Evolutionary conservation across 192 early-diverging fungal genomes (phyloP), one percentile per base, ranked within the genome.

Genomic region (Podila horticola): DNA sequence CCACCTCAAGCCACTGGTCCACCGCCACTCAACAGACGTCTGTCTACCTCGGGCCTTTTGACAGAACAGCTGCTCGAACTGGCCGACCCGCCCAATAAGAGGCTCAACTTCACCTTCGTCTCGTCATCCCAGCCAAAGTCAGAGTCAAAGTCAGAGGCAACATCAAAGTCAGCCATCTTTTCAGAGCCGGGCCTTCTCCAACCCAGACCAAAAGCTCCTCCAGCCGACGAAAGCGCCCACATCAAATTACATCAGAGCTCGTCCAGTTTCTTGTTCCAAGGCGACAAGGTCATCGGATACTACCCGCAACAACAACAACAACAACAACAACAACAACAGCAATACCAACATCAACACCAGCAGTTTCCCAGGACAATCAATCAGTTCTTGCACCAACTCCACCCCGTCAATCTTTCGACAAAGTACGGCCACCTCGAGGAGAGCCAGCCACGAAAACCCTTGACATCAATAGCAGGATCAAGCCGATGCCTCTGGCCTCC

Each of bases 401-500:
- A 55, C 11, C 52, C 52, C 24, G 22, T 55, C 4, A 55, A 10
- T 41, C 26, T 58, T 17, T 4, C 24, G 20, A 20, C 24, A 8
- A 64, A 34, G 11, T 34, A 45, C 24, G 34, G 19, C 24, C 29
- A 41, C 2, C n/a, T 5, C 20, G 24, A 72, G 33, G 52, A 41
- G 52, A 26, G 15, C 12, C 26, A 28, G 20, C 66, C 71, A 6
- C 48, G 77, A 36, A 72, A 65, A 17, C 62, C 77, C 0, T 31
- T 81, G 49, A 81, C 77, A 5, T 81, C 77, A 13, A 81, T 81
- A 51, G 67, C 59, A 22, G 71, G 71, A 26, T 73, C 62, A 28
- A 81, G 63, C 41, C 70, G 77, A n/a, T 73, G 71, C 36, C 67
- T 81, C 5, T 81, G 77, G 77, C 77, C 77, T n/a, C 66, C 71